Percentiles rank a stretch among this genome's conserved stretches.
phyloP scores from a whole-genome alignment of 495 filamentous ascomycete genomes.

The Aspergillus asperescens region DNA sequence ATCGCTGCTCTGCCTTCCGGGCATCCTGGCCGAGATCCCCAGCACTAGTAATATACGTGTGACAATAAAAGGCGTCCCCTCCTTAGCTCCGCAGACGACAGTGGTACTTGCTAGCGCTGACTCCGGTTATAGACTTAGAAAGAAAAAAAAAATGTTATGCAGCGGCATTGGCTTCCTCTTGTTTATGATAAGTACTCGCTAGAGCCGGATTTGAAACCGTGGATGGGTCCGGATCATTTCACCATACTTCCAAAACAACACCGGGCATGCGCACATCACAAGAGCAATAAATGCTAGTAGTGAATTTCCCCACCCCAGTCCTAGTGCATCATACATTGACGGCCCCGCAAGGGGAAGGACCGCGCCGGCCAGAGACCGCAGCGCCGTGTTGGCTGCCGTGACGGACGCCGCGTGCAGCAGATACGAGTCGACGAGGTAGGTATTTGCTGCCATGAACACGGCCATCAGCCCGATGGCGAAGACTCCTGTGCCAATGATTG shows the following conservation, averaged over 20 bases:
- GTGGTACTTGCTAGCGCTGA: no score
- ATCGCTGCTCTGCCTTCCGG: no score
- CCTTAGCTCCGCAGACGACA: no score
- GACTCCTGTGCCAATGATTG: slow-evolving; percentile 57
- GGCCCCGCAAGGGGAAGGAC: slow-evolving; percentile 41
- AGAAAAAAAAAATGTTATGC: no score
- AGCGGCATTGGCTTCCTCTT: no score
- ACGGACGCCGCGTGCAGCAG: slow-evolving; percentile 65
- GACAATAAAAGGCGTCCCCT: no score
- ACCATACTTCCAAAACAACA: slow-evolving; percentile 40
- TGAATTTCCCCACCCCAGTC: slow-evolving; percentile 43
- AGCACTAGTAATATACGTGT: no score
- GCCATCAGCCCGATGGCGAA: slow-evolving; percentile 60
- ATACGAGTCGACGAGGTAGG: slow-evolving; percentile 63
- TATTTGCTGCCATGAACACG: slow-evolving; percentile 49
- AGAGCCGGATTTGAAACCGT: slow-evolving; percentile 19
- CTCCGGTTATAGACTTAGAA: no score
- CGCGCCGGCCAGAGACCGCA: slow-evolving; percentile 58
- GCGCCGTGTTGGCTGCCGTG: slow-evolving; percentile 54
- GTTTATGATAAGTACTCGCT: no score
- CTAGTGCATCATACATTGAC: slow-evolving; percentile 39
- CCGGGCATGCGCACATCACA: slow-evolving; percentile 33
- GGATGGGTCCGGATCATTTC: slow-evolving; percentile 24
- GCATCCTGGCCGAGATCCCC: no score
- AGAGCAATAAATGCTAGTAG: slow-evolving; percentile 45